Percentiles rank a stretch among this genome's conserved stretches.
Conservation (phyloP, 2,329 filamentous ascomycete genomes). For the Sphaceloma murrayae region DNA sequence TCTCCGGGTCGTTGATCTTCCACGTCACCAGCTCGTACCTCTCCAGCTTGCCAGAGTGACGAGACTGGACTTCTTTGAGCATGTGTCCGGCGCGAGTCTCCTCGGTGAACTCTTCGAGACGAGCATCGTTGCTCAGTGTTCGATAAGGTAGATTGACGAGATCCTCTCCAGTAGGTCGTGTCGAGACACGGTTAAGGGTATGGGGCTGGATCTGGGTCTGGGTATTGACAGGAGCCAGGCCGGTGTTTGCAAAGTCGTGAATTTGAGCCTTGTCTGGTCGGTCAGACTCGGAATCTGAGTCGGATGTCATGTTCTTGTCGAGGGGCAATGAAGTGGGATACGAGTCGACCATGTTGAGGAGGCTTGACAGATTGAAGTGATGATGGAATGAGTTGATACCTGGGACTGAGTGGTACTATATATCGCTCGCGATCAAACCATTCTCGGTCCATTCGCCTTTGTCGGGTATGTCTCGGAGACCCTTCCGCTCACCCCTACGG, state of each 20-base stretch:
- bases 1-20: conserved; percentile 43
- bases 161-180: conserved; percentile 15
- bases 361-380: too few species aligned
- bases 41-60: conserved; percentile 21
- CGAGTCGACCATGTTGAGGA: neutral
- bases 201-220: too few species aligned
- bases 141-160: conserved; percentile 21
- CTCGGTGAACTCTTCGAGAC: conserved; percentile 25
- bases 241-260: neutral
- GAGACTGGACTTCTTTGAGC: conserved; percentile 23
- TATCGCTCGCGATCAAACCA: too few species aligned
- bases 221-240: neutral
- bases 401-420: too few species aligned
- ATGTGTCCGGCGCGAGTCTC: conserved; percentile 21
- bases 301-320: neutral
- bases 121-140: conserved; percentile 19
- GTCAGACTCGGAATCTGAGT: conserved; percentile 3
- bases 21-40: conserved; percentile 60
- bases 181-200: neutral
- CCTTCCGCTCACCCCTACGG: too few species aligned
- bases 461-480: too few species aligned
- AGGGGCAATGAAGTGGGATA: neutral
- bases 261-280: neutral
- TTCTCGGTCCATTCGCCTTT: too few species aligned
- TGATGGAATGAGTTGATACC: too few species aligned